phyloP scores from a whole-genome alignment of 352 stramenopile species.

The Pythium plurisporium region DNA sequence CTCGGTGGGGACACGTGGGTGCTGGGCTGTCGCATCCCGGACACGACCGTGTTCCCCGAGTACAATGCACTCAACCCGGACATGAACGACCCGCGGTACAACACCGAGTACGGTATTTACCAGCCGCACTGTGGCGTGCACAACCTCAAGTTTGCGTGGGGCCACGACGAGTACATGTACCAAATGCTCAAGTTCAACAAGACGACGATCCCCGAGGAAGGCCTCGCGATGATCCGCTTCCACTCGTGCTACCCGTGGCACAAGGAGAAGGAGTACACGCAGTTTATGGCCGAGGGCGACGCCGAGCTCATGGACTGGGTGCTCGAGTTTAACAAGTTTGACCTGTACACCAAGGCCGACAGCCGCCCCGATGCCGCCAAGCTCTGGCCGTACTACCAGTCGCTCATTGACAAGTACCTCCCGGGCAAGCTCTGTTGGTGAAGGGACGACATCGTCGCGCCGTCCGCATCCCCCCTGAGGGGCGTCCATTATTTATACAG shows the following conservation, averaged over 20 bases:
- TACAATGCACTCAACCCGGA: conserved; percentile 90
- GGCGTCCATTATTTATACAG: too few species aligned
- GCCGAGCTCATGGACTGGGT: conserved; percentile 88
- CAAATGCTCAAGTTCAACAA: conserved; percentile 91
- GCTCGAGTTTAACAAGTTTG: conserved; percentile 92
- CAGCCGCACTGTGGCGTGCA: conserved; percentile 84
- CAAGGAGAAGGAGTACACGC: conserved; percentile 89
- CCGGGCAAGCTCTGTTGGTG: conserved; percentile 73
- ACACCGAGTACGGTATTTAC: conserved; percentile 88
- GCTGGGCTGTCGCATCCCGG: conserved; percentile 86
- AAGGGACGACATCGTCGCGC: too few species aligned
- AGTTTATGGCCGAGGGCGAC: conserved; percentile 87
- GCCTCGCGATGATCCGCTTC: conserved; percentile 92
- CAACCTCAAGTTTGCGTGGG: conserved; percentile 89
- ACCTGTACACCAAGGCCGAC: conserved; percentile 92
- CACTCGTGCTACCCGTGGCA: conserved; percentile 94
- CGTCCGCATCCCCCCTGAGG: too few species aligned
- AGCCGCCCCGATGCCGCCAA: conserved; percentile 68
- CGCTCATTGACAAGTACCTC: conserved; percentile 91
- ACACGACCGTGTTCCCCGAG: conserved; percentile 87
- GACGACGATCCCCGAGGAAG: conserved; percentile 81
- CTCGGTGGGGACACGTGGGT: conserved; percentile 93
- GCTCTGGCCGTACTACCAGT: conserved; percentile 91
- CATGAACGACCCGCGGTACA: conserved; percentile 82
- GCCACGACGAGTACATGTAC: conserved; percentile 94